phyloP scores from a whole-genome alignment of 2,329 filamentous ascomycete species.

The Emericellopsis atlantica region DNA sequence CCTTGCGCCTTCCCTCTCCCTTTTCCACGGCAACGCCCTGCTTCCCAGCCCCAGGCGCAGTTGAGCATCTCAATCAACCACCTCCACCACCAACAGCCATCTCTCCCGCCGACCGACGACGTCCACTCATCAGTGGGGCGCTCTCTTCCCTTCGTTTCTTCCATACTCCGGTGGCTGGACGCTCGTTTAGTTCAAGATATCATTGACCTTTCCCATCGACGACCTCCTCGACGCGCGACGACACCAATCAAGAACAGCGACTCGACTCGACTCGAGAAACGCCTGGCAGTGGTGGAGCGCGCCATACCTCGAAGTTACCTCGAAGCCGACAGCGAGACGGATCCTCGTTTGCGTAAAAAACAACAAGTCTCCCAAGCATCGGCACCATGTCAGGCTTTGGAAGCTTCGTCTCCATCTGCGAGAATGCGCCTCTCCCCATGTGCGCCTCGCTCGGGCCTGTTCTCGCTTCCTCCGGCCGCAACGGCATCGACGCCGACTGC shows the following conservation, averaged over 20 bases:
- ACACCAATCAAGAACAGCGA: no score
- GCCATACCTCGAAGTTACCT: no score
- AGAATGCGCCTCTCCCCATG: conserved; percentile 71
- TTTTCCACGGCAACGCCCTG: conserved; percentile 6
- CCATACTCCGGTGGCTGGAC: no score
- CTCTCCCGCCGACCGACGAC: background rate
- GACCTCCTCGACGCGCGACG: no score
- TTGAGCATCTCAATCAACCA: background rate
- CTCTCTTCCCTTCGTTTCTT: no score
- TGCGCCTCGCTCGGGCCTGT: conserved; percentile 75
- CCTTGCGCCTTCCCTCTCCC: background rate
- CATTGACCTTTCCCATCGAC: no score
- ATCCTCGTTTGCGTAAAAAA: no score
- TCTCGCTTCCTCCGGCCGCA: conserved; percentile 50
- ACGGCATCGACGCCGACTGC: conserved; percentile 79
- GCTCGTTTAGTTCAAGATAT: no score
- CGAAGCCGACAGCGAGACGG: no score
- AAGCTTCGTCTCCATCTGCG: conserved; percentile 79
- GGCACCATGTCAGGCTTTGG: conserved; percentile 68
- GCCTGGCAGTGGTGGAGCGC: no score
- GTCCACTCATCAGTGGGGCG: background rate
- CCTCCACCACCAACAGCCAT: background rate
- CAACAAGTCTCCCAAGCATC: background rate
- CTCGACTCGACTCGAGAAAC: no score
- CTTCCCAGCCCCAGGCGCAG: background rate